A percentile compares a stretch with the other conserved stretches of the same genome.
These are phyloP conservation scores for Verbascum thapsus DNA, from an alignment of 257 asterid genomes.

Conservation along the genomic window DNA sequence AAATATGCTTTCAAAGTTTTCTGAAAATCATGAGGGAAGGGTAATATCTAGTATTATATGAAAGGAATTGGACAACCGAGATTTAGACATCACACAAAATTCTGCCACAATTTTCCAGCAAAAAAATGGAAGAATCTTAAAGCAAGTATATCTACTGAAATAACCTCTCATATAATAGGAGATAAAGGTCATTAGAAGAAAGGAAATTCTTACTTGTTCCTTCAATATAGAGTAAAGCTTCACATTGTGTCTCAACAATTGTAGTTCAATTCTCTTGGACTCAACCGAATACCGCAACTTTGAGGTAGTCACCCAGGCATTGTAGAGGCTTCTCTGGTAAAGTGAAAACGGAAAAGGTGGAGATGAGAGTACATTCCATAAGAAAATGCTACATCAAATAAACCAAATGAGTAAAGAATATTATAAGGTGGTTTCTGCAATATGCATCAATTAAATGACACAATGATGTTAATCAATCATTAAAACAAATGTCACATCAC, in stretches of 20 bases:
- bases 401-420: not conserved
- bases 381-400: constrained; percentile 6
- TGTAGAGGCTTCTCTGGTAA: constrained; percentile 69
- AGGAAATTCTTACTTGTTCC: constrained; percentile 58
- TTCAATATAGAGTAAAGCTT: constrained; percentile 64
- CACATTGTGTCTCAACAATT: constrained; percentile 52
- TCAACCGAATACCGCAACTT: constrained; percentile 62
- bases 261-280: constrained; percentile 66
- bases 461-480: not conserved
- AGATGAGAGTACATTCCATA: constrained; percentile 25
- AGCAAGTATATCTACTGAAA: constrained; percentile 13
- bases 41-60: too few species aligned
- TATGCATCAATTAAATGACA: constrained; percentile 12
- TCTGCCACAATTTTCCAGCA: constrained; percentile 3
- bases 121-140: constrained; percentile 4
- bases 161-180: not conserved
- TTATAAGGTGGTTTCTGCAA: not conserved
- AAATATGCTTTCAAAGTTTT: not conserved
- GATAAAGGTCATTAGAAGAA: not conserved
- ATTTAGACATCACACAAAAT: not conserved
- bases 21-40: too few species aligned
- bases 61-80: too few species aligned
- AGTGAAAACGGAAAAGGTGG: constrained; percentile 23
- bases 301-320: constrained; percentile 68
- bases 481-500: too few species aligned